These are phyloP conservation scores for Lactifluus hygrophoroides DNA, from an alignment of 768 basidiomycete genomes.

Conservation along the genomic window DNA sequence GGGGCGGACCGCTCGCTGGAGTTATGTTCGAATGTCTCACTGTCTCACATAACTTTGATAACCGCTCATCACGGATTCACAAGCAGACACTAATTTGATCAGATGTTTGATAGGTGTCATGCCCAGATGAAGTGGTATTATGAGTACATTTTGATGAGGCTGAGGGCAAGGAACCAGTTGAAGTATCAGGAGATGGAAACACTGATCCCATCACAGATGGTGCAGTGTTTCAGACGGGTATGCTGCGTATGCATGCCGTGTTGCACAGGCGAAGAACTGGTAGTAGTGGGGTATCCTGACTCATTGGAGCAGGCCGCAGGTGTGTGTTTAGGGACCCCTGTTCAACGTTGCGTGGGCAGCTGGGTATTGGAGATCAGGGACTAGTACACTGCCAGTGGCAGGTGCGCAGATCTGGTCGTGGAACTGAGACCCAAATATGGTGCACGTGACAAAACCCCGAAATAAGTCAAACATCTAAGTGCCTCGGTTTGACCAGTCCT, in stretches of 20 bases:
- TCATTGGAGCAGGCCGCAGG: not conserved
- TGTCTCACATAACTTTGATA: not conserved
- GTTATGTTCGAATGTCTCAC: not conserved
- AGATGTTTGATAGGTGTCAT: conserved; percentile 5
- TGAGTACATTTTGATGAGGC: not conserved
- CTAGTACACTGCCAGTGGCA: no score
- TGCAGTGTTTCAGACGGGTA: not conserved
- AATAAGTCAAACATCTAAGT: no score
- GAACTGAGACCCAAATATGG: no score
- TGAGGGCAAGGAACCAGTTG: not conserved
- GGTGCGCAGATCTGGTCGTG: not conserved
- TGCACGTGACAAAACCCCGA: no score
- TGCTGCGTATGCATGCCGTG: no score
- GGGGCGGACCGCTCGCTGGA: conserved; percentile 8
- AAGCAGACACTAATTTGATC: not conserved
- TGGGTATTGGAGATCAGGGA: conserved; percentile 15
- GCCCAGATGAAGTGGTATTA: not conserved
- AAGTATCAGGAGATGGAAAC: not conserved
- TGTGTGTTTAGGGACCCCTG: not conserved
- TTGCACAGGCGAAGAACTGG: not conserved
- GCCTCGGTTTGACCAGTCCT: no score
- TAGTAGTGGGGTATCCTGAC: not conserved
- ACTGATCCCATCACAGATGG: not conserved
- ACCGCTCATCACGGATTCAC: conserved; percentile 10
- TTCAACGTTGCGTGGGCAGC: not conserved